phyloP scores from a whole-genome alignment of 331 rosid genomes.

The Quercus phellos region DNA sequence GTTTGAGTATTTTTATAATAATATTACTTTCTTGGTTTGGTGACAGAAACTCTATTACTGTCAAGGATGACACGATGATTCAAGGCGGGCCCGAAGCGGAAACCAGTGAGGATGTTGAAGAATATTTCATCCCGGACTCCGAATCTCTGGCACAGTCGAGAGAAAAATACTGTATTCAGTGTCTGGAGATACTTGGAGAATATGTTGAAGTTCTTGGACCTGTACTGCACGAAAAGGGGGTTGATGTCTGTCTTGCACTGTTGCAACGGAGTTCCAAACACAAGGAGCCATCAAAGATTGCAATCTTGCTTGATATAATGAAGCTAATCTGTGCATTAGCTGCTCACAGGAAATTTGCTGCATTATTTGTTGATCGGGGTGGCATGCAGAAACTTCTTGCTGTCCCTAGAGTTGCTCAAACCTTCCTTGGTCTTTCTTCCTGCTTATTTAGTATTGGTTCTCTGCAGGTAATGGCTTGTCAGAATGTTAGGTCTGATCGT shows the following conservation, averaged over 20 bases:
- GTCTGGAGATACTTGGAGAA: slow-evolving; percentile 89
- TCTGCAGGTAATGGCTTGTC: slow-evolving; percentile 60
- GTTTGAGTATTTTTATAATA: not conserved
- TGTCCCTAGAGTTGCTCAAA: slow-evolving; percentile 81
- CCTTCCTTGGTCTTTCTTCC: slow-evolving; percentile 85
- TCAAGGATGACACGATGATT: slow-evolving; percentile 35
- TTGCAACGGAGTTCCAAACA: slow-evolving; percentile 78
- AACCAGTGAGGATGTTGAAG: slow-evolving; percentile 59
- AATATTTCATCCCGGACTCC: slow-evolving; percentile 62
- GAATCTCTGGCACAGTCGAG: slow-evolving; percentile 71
- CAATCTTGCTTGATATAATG: slow-evolving; percentile 84
- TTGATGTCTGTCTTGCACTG: slow-evolving; percentile 86
- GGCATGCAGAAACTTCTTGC: slow-evolving; percentile 94
- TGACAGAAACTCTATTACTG: slow-evolving; percentile 56
- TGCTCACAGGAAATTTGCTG: slow-evolving; percentile 96
- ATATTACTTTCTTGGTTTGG: slow-evolving; percentile 14
- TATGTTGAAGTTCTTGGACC: slow-evolving; percentile 99
- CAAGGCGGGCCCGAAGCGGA: slow-evolving; percentile 43
- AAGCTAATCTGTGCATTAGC: slow-evolving; percentile 95
- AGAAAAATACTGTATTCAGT: slow-evolving; percentile 93
- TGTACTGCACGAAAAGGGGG: slow-evolving; percentile 91
- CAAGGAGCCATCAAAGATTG: slow-evolving; percentile 55
- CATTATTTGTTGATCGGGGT: slow-evolving; percentile 91
- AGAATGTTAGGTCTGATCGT: not conserved
- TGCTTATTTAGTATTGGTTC: slow-evolving; percentile 92